Base-by-base conservation (phyloP, 177 flowering plant species). In the Telopea speciosissima region DNA sequence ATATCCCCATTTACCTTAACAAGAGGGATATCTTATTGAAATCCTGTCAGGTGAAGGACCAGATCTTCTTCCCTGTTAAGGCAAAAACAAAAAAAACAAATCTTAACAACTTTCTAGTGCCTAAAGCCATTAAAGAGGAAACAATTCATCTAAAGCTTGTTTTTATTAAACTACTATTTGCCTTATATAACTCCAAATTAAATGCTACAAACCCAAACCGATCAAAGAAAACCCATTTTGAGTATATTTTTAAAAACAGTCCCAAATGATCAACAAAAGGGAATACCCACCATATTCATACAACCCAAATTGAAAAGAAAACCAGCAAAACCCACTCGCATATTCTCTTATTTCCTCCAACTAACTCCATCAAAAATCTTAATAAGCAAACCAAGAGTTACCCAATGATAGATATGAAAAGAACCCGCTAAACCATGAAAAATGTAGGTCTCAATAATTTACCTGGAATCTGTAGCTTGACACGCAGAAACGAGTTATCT, bases 1-100 rank as follows among this genome's bases (percentile, higher is more conserved):
- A 64, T 60, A 86, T 67, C 68, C 97, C 98, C 98, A 93, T 93
- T 2, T 70, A 70, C 66, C 78, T 56, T 75, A 45, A 31, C 69
- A 69, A 54, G 64, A 68, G 13, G 62, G 61, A 22, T 24, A 56
- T 33, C 63, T 78, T 45, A 65, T 8, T 21, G 36, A 75, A 67
- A 69, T 28, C 72, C 64, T 58, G 42, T 25, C 60, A 66, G n/a
- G n/a, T 19, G 56, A 22, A 36, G 33, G 24, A 40, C 58, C 8
- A 66, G 26, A 67, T 67, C 24, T 23, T 67, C 24, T 23, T 52
- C 69, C 77, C 78, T 74, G 74, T 42, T 24, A 58, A 67, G 56
- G 62, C 28, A 76, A 45, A 0, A 45, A 60, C 17, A 74, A 11
- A 8, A 24, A 24, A 58, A 14, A 56, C 68, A 5, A 78, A 59